phyloP scores from a whole-genome alignment of 2,329 filamentous ascomycete genomes.

The Fusarium proliferatum region DNA sequence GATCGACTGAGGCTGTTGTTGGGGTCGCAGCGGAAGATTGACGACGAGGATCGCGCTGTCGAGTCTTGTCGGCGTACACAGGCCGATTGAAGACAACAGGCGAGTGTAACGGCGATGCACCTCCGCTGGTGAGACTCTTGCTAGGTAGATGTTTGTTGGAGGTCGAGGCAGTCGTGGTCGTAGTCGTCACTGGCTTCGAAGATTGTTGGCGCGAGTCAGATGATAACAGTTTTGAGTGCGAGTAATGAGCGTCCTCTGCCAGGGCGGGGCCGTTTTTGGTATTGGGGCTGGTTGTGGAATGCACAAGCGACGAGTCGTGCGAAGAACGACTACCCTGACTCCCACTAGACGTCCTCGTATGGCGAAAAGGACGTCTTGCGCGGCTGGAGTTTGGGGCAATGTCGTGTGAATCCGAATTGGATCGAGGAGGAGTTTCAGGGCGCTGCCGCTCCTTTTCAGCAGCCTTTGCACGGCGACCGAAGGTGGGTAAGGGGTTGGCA shows the following conservation, averaged over 20 bases:
- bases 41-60: conserved; percentile 40
- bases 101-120: conserved; percentile 12
- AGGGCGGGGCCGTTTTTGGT: conserved; percentile 44
- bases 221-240: conserved; percentile 31
- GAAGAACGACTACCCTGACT: conserved; percentile 45
- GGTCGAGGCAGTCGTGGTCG: conserved; percentile 11
- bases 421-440: conserved; percentile 36
- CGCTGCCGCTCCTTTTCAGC: conserved; percentile 46
- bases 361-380: conserved; percentile 36
- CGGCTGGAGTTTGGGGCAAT: conserved; percentile 16
- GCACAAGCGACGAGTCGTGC: conserved; percentile 45
- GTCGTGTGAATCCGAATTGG: conserved; percentile 37
- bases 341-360: conserved; percentile 43
- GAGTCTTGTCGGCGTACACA: conserved; percentile 28
- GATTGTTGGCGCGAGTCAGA: conserved; percentile 42
- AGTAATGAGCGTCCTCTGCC: conserved; percentile 38
- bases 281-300: conserved; percentile 38
- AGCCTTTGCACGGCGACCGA: conserved; percentile 37
- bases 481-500: conserved; percentile 48
- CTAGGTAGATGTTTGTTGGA: conserved; percentile 34
- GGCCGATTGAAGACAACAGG: conserved; percentile 40
- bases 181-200: conserved; percentile 22
- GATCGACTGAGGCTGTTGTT: conserved; percentile 36
- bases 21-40: conserved; percentile 32
- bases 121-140: conserved; percentile 8